Evolutionary conservation across 805 yeast genomes (phyloP).

Genomic region (Monosporozyma siamensis): DNA sequence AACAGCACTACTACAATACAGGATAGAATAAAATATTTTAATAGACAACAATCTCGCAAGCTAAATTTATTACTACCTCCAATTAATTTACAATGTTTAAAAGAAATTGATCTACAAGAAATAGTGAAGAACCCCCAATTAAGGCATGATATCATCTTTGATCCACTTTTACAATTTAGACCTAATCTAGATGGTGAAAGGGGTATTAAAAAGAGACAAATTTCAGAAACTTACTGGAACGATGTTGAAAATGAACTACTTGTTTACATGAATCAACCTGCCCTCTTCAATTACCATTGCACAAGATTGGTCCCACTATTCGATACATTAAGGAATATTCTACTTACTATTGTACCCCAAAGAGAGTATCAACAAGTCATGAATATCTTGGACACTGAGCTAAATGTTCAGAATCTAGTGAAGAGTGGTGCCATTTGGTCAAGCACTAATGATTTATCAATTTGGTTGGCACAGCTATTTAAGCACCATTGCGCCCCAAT

Average conservation of each 20-base stretch:
- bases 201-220: slow-evolving; percentile 64
- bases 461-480: slow-evolving; percentile 68
- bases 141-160: slow-evolving; percentile 87
- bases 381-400: slow-evolving; percentile 67
- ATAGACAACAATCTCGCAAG: slow-evolving; percentile 20
- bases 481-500: slow-evolving; percentile 92
- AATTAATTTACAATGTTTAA: slow-evolving; percentile 66
- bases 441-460: slow-evolving; percentile 59
- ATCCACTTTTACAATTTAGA: slow-evolving; percentile 84
- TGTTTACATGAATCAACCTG: slow-evolving; percentile 30
- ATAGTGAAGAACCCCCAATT: slow-evolving; percentile 86
- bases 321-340: slow-evolving; percentile 66
- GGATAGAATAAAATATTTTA: slow-evolving; percentile 19
- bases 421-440: slow-evolving; percentile 43
- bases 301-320: slow-evolving; percentile 59
- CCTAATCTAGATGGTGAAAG: slow-evolving; percentile 89
- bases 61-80: slow-evolving; percentile 57
- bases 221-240: slow-evolving; percentile 77
- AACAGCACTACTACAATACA: slow-evolving; percentile 12
- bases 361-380: slow-evolving; percentile 60
- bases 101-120: slow-evolving; percentile 81
- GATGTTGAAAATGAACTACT: slow-evolving; percentile 63
- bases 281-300: slow-evolving; percentile 26
- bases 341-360: slow-evolving; percentile 65
- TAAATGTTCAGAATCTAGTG: slow-evolving; percentile 64